Conservation (phyloP, 352 stramenopile genomes). For the Globisporangium takayamanum region DNA sequence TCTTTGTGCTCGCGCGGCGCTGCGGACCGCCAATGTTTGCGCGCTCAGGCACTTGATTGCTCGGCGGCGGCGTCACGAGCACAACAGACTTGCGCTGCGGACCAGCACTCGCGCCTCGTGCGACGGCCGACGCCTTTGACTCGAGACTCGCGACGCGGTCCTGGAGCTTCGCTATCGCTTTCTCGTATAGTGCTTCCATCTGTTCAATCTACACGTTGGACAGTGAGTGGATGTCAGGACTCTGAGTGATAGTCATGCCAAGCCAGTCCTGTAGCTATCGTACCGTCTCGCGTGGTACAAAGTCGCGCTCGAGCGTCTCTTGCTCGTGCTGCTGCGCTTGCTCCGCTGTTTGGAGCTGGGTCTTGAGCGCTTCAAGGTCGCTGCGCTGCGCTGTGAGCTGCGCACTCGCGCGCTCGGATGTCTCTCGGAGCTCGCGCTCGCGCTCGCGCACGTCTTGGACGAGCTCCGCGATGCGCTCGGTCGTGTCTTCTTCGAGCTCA, state of each 20-base stretch:
- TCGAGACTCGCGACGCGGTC: constrained; percentile 53
- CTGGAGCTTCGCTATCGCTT: constrained; percentile 67
- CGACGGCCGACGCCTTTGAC: constrained; percentile 17
- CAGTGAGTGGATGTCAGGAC: neutral
- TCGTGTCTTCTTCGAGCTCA: constrained; percentile 50
- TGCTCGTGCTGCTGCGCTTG: constrained; percentile 25
- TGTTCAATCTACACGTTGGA: constrained; percentile 38
- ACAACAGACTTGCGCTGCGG: constrained; percentile 22
- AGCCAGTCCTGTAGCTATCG: neutral
- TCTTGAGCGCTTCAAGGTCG: constrained; percentile 25
- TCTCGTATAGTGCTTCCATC: constrained; percentile 69
- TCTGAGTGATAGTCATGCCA: neutral
- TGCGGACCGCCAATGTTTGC: constrained; percentile 10
- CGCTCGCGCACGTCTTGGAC: constrained; percentile 49
- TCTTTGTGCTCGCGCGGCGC: neutral
- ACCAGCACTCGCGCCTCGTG: neutral
- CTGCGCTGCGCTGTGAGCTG: constrained; percentile 21
- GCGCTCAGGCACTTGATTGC: constrained; percentile 16
- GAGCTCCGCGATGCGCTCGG: constrained; percentile 57
- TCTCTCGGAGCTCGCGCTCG: constrained; percentile 25
- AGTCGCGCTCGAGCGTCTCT: constrained; percentile 43
- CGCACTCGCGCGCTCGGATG: constrained; percentile 18
- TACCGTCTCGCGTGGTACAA: constrained; percentile 46
- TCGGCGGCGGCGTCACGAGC: constrained; percentile 1
- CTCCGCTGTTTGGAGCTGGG: constrained; percentile 29